Evolutionary conservation across 352 stramenopile genomes (phyloP).

Genomic region (Blastocystis sp.): DNA sequence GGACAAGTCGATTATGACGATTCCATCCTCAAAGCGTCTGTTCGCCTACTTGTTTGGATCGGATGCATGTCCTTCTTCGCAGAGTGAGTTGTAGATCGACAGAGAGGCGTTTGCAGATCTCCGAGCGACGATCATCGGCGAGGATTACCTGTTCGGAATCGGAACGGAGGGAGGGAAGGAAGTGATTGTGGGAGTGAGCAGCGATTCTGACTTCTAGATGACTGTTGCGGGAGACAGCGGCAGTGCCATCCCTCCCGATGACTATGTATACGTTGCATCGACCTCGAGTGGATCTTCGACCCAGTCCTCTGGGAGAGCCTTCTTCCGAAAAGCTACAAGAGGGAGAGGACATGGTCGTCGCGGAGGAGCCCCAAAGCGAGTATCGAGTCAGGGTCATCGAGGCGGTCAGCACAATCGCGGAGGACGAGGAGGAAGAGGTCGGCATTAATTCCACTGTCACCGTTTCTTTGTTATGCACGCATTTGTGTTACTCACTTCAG

Average conservation of each 20-base stretch:
- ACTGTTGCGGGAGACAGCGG: slow-evolving; percentile 2
- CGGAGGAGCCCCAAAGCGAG: background rate
- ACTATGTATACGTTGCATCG: background rate
- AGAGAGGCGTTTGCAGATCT: slow-evolving; percentile 5
- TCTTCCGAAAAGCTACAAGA: background rate
- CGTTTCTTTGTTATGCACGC: background rate
- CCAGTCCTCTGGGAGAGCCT: background rate
- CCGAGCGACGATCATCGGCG: background rate
- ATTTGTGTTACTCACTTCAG: background rate
- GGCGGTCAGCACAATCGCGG: background rate
- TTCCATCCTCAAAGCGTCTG: background rate
- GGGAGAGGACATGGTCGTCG: background rate
- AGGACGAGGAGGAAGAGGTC: background rate
- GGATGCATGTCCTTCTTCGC: background rate
- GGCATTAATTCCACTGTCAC: background rate
- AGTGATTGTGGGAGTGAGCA: slow-evolving; percentile 2
- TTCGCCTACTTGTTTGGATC: slow-evolving; percentile 14
- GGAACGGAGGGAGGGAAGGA: background rate
- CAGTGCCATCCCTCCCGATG: slow-evolving; percentile 27
- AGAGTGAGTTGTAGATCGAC: background rate
- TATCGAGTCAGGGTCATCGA: background rate
- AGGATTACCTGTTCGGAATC: background rate
- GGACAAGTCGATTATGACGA: slow-evolving; percentile 6
- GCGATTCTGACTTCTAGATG: background rate
- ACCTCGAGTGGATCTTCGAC: background rate